phyloP scores from a whole-genome alignment of 805 yeast species.

The Candida mattraensis region DNA sequence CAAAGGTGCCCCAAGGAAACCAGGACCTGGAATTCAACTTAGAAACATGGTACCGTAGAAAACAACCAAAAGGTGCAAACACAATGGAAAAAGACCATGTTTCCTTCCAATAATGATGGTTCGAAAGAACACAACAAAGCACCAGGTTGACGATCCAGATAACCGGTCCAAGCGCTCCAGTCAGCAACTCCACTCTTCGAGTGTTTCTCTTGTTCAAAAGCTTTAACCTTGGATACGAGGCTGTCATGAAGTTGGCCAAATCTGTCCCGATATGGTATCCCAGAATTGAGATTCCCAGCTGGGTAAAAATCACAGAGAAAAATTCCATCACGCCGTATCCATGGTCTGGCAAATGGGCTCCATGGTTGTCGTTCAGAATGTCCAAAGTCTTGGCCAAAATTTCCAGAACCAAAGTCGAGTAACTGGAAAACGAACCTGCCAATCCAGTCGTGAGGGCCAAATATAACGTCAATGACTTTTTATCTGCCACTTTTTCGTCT shows the following conservation, averaged over 20 bases:
- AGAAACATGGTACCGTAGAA: slow-evolving; percentile 55
- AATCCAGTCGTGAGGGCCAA: slow-evolving; percentile 72
- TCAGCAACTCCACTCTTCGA: slow-evolving; percentile 14
- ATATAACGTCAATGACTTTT: slow-evolving; percentile 48
- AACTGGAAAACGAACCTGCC: slow-evolving; percentile 82
- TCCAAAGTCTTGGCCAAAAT: slow-evolving; percentile 51
- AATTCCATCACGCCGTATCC: slow-evolving; percentile 83
- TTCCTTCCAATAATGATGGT: slow-evolving; percentile 49
- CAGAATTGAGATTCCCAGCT: slow-evolving; percentile 58
- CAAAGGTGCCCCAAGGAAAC: slow-evolving; percentile 56
- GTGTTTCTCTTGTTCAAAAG: slow-evolving; percentile 2
- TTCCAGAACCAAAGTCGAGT: slow-evolving; percentile 63
- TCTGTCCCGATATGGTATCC: slow-evolving; percentile 64
- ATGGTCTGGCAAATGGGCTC: slow-evolving; percentile 46
- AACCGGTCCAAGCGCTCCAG: slow-evolving; percentile 24
- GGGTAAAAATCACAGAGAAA: slow-evolving; percentile 58
- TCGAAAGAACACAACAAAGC: slow-evolving; percentile 37
- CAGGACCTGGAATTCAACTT: slow-evolving; percentile 43
- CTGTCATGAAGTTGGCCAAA: slow-evolving; percentile 34
- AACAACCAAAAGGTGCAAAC: slow-evolving; percentile 73
- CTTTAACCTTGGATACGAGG: slow-evolving; percentile 10
- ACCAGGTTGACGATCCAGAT: slow-evolving; percentile 42
- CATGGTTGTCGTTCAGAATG: slow-evolving; percentile 21
- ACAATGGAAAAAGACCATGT: slow-evolving; percentile 65
- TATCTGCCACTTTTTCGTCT: slow-evolving; percentile 17